Conservation (phyloP, 306 rosid genomes). For the Hippophae gyantsensis region DNA sequence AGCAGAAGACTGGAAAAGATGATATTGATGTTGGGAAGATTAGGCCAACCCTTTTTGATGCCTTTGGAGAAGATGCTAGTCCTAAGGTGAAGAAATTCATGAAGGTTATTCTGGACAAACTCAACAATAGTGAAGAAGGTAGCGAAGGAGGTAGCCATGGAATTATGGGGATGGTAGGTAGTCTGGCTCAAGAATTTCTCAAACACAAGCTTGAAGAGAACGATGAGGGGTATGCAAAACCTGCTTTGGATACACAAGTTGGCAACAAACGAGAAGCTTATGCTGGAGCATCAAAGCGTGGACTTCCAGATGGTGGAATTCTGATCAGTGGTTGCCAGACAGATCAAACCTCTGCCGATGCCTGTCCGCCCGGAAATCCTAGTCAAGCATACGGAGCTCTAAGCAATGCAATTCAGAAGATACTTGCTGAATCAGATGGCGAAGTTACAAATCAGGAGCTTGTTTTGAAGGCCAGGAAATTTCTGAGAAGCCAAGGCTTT, state of each 20-base stretch:
- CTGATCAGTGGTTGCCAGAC: constrained; percentile 78
- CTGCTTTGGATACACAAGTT: constrained; percentile 51
- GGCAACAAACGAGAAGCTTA: constrained; percentile 42
- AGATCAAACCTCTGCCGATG: constrained; percentile 71
- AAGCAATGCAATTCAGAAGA: constrained; percentile 57
- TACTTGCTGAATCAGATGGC: constrained; percentile 38
- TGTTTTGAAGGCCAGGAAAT: constrained; percentile 41
- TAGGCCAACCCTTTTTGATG: constrained; percentile 64
- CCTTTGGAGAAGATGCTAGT: constrained; percentile 63
- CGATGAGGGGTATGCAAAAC: constrained; percentile 63
- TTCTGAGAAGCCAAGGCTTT: constrained; percentile 55
- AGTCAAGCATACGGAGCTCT: constrained; percentile 59
- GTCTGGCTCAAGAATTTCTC: constrained; percentile 69
- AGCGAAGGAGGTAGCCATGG: constrained; percentile 35
- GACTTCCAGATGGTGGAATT: constrained; percentile 38
- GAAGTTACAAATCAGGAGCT: constrained; percentile 42
- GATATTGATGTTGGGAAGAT: constrained; percentile 84
- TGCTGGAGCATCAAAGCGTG: constrained; percentile 39
- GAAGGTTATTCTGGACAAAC: constrained; percentile 43
- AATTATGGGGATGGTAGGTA: constrained; percentile 48
- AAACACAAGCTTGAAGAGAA: constrained; percentile 37
- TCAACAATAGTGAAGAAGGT: constrained; percentile 22
- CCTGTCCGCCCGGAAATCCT: constrained; percentile 45
- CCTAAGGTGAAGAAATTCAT: constrained; percentile 77
- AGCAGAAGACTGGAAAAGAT: constrained; percentile 85